Base-by-base conservation (phyloP, 78 protist species). In the Dictyostelium discoideum region DNA sequence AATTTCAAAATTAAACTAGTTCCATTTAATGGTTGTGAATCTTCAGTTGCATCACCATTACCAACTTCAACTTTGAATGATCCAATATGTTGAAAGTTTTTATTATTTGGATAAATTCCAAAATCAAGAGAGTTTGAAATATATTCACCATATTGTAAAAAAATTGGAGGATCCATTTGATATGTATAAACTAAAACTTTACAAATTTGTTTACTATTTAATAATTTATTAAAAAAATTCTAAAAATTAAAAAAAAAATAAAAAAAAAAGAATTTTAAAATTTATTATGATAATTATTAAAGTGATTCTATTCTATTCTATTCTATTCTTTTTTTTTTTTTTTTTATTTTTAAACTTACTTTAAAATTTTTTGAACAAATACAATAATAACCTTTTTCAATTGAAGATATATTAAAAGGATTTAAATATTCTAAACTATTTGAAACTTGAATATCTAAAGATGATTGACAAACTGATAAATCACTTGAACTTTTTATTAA, bases 121-220 rank as follows among this genome's bases (percentile, higher is more conserved):
- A 82, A 24, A 3, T 50, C 24, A 14, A 82, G 39, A 13, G 18
- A 14, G 22, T n/a, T 50, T 11, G 18, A 18, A n/a, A 82, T 82
- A 82, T 82, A 82, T 82, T 82, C 72, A 24, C 40, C 65, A 50
- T 50, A 10, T 10, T 29, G 74, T 50, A 39, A 24, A 13, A 82
- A 50, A 29, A 82, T 82, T 16, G 86, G 86, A 7, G 65, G 40
- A 82, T 82, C 86, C 65, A 82, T 50, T 50, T 82, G 86, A 50
- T 29, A 29, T 26, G 86, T 82, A 26, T 82, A 82, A 50, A 82
- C 72, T 24, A 82, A 29, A 6, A 82, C 14, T 20, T 24, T 29
- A 82, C 86, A 82, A 29, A 26, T 5, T 29, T 82, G 86, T 11
- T 26, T 26, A 82, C 86, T 82, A 44, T 16, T 39, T 14, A 24